Evolutionary conservation across 371 early-diverging fungal species (phyloP).

Genomic region (Syncephalis plumigaleata): DNA sequence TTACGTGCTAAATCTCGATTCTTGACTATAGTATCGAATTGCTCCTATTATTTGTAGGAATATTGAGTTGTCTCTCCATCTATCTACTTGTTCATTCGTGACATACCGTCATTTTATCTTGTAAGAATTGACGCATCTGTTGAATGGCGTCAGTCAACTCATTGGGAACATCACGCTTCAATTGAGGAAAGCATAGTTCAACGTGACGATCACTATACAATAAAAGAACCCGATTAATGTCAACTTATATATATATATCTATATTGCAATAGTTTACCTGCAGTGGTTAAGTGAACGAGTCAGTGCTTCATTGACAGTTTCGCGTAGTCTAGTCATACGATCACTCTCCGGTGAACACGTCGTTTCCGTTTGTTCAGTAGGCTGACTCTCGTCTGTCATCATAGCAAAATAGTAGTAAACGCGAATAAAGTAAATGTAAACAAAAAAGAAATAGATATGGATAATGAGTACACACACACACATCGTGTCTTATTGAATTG

Average conservation of each 20-base stretch:
- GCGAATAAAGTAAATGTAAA: too few relatives aligned
- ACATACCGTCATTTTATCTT: neutral
- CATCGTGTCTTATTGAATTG: too few relatives aligned
- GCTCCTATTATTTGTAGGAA: neutral
- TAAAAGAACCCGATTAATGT: too few relatives aligned
- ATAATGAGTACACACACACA: too few relatives aligned
- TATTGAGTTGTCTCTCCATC: too few relatives aligned
- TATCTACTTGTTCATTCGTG: neutral
- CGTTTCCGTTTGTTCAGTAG: neutral
- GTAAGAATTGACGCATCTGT: neutral
- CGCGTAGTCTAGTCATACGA: conserved; percentile 1
- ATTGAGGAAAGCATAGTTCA: neutral
- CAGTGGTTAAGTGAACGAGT: neutral
- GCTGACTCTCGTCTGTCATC: too few relatives aligned
- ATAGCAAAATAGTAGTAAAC: too few relatives aligned
- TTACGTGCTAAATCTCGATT: neutral
- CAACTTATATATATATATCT: neutral
- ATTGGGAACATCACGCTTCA: neutral
- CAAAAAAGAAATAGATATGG: too few relatives aligned
- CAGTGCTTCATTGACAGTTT: neutral
- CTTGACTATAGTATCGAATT: neutral
- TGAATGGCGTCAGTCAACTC: neutral
- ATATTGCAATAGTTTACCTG: neutral
- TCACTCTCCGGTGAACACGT: neutral
- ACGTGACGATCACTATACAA: neutral